Percentiles rank a stretch among this genome's conserved stretches.
Evolutionary conservation across 805 yeast genomes (phyloP).

Genomic region (Maudiozyma saulgeensis): DNA sequence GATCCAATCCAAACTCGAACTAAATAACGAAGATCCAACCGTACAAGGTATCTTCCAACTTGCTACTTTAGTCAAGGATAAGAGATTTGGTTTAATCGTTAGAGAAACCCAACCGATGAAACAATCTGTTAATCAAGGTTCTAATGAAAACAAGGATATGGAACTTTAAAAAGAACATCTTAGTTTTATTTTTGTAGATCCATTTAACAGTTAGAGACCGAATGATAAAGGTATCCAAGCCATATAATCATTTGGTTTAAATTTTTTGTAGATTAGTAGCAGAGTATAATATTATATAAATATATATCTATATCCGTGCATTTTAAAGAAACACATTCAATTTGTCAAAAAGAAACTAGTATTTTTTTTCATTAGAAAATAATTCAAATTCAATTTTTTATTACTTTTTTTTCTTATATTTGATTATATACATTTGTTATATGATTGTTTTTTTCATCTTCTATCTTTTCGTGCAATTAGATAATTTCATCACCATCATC

Average conservation of each 20-base stretch:
- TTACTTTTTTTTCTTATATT: background rate
- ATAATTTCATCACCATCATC: constrained; percentile 12
- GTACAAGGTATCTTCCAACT: constrained; percentile 43
- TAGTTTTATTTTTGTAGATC: too few relatives aligned
- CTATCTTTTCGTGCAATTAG: background rate
- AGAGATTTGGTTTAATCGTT: constrained; percentile 57
- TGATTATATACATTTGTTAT: too few relatives aligned
- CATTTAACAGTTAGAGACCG: background rate
- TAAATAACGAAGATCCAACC: constrained; percentile 38
- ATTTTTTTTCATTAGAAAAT: background rate
- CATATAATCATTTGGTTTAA: background rate
- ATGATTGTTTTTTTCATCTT: too few relatives aligned
- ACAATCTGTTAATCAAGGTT: constrained; percentile 6
- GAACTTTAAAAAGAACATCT: constrained; percentile 2
- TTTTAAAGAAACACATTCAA: background rate
- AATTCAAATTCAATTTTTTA: background rate
- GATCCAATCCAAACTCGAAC: constrained; percentile 72
- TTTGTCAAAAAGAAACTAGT: background rate
- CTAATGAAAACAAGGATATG: constrained; percentile 9
- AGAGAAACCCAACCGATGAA: constrained; percentile 56
- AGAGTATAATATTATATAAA: background rate
- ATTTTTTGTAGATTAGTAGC: constrained; percentile 3
- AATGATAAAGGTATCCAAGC: background rate
- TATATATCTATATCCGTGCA: background rate
- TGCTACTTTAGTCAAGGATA: constrained; percentile 52